phyloP scores from a whole-genome alignment of 495 filamentous ascomycete genomes.

The Friedmanniomyces simplex region DNA sequence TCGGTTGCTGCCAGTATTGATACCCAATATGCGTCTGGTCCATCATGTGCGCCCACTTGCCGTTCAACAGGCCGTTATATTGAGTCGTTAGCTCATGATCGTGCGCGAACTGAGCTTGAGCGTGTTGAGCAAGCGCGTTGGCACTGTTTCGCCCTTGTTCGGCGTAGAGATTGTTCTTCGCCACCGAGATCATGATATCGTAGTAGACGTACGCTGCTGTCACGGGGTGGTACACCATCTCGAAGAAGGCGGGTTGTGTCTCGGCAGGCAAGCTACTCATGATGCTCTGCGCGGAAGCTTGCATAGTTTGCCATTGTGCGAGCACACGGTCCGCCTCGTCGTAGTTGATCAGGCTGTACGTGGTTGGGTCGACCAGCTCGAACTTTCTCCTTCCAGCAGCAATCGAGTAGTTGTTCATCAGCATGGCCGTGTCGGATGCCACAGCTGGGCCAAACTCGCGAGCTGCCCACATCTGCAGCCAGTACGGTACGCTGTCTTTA shows the following conservation, averaged over 20 bases:
- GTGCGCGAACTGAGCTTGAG: slow-evolving; percentile 48
- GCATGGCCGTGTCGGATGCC: slow-evolving; percentile 40
- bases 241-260: slow-evolving; percentile 51
- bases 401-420: slow-evolving; percentile 53
- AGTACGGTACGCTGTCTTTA: slow-evolving; percentile 43
- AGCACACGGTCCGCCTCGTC: slow-evolving; percentile 57
- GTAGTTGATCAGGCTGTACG: slow-evolving; percentile 59
- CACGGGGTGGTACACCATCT: slow-evolving; percentile 59
- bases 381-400: slow-evolving; percentile 56
- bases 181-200: slow-evolving; percentile 50
- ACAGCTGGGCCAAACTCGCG: slow-evolving; percentile 48
- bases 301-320: slow-evolving; percentile 51
- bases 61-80: slow-evolving; percentile 53
- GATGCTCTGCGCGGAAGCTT: slow-evolving; percentile 42
- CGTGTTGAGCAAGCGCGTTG: slow-evolving; percentile 49
- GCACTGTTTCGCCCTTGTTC: slow-evolving; percentile 55
- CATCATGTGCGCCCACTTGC: slow-evolving; percentile 69
- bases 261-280: slow-evolving; percentile 42
- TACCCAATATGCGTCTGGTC: slow-evolving; percentile 44
- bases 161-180: slow-evolving; percentile 52
- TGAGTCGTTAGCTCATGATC: slow-evolving; percentile 50
- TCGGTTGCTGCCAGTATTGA: slow-evolving; percentile 54
- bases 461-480: slow-evolving; percentile 47
- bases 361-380: slow-evolving; percentile 53
- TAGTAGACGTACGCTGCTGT: slow-evolving; percentile 51